Evolutionary conservation across 345 rosid species (phyloP).

Genomic region (Hibiscus syriacus): DNA sequence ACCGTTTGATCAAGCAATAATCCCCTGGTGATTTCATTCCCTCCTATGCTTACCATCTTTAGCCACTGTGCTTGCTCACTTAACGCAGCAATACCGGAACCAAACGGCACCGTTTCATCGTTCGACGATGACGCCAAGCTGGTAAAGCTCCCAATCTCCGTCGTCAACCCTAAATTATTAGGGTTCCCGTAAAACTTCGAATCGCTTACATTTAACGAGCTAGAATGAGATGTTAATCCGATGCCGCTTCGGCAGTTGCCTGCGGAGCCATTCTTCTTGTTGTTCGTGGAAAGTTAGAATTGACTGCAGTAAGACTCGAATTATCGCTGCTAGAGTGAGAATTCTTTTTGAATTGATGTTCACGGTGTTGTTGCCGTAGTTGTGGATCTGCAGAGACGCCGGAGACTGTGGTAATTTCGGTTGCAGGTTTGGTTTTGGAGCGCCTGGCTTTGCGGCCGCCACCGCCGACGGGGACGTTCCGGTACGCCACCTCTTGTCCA

Average conservation of each 20-base stretch:
- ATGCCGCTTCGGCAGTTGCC: conserved; percentile 27
- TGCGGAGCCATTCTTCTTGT: not conserved
- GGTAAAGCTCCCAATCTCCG: conserved; percentile 57
- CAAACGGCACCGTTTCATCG: conserved; percentile 42
- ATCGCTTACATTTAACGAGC: too few species aligned
- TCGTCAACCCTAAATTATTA: conserved; percentile 36
- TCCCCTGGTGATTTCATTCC: conserved; percentile 25
- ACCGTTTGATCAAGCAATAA: conserved; percentile 41
- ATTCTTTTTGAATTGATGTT: conserved; percentile 22
- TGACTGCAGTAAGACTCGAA: conserved; percentile 60
- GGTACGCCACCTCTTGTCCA: conserved; percentile 97
- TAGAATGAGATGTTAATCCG: conserved; percentile 38
- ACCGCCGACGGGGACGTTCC: conserved; percentile 93
- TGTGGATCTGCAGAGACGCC: not conserved
- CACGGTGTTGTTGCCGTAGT: conserved; percentile 5
- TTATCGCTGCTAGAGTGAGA: conserved; percentile 71
- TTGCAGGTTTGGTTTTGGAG: conserved; percentile 37
- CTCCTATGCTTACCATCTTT: too few species aligned
- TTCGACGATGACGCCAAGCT: conserved; percentile 39
- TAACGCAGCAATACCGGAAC: conserved; percentile 27
- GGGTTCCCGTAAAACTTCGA: conserved; percentile 18
- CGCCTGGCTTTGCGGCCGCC: conserved; percentile 73
- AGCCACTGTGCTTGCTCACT: conserved; percentile 25
- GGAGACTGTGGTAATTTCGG: conserved; percentile 6
- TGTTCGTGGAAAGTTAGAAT: conserved; percentile 18